Base-by-base conservation (phyloP, 2,329 filamentous ascomycete genomes). In the Verticillium klebahnii region DNA sequence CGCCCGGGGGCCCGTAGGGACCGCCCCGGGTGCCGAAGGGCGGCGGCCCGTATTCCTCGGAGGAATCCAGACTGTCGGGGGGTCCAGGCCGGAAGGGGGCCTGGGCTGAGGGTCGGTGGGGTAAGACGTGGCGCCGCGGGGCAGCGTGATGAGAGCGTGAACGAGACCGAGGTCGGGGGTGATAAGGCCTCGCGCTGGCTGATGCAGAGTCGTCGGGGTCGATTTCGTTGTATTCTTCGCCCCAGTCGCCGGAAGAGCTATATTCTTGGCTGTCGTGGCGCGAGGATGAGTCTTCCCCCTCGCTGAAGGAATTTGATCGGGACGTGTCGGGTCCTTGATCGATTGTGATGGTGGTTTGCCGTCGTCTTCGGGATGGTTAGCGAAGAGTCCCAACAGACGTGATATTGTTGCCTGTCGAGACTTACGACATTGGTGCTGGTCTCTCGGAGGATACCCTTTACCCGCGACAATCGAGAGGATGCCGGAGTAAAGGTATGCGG, bases 31-130 rank as follows among this genome's bases (percentile, higher is more conserved):
- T 14, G 45, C 45, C 45, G 19, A 25, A 52, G 31, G 19, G 39
- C 17, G 61, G 57, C 34, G 69, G 73, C 65, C 77, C 74, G 71
- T 83, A 88, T n/a, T 90, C 86, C 29, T 91, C 86, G 23, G 80
- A 80, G 39, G 83, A 83, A 72, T 90, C 89, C 78, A 84, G 80
- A 72, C 83, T 90, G 78, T 85, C 84, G 61, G 85, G 79, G 66
- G 82, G 79, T 65, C 78, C 78, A 66, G 83, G 82, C 66, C 74
- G 77, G 69, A 69, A 77, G 66, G 71, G 78, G 29, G 15, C 45
- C 25, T 11, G 37, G 25, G 57, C 25, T 37, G 40, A 59, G 17
- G 23, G 58, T 11, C 39, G 58, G 34, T 32, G 45, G 29, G 40
- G 40, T 55, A 45, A 19, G 5, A 55, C 58, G 64, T 72, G 67